phyloP scores from a whole-genome alignment of 495 filamentous ascomycete species.

The Lepidopterella palustris region DNA sequence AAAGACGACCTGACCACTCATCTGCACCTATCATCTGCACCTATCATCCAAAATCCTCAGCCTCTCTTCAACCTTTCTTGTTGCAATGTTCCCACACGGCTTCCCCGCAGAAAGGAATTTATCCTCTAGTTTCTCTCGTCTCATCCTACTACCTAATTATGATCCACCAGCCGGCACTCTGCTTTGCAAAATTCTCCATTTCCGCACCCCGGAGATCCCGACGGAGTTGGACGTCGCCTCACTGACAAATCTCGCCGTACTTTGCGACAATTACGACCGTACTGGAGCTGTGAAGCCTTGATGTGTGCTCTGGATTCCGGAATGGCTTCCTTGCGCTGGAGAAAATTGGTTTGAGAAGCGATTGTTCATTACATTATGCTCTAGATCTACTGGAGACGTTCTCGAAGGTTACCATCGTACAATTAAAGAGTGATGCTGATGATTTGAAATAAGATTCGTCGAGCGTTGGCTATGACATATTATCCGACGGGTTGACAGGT shows the following conservation, averaged over 20 bases:
- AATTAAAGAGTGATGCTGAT: background rate
- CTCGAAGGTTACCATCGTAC: background rate
- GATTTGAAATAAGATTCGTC: background rate
- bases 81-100: background rate
- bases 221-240: background rate
- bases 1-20: background rate
- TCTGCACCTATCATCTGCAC: background rate
- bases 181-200: background rate
- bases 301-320: background rate
- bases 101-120: background rate
- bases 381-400: background rate
- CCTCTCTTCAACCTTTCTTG: background rate
- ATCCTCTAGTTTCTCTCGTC: background rate
- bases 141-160: background rate
- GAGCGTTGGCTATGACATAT: background rate
- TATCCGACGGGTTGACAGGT: background rate
- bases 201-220: background rate
- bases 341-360: background rate
- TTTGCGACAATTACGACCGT: background rate
- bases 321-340: background rate
- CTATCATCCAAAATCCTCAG: conserved; percentile 1
- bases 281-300: background rate
- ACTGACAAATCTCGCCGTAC: background rate
- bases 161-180: background rate
- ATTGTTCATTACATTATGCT: background rate